Conservation (phyloP, 352 stramenopile species). For the Pythium periplocum region DNA sequence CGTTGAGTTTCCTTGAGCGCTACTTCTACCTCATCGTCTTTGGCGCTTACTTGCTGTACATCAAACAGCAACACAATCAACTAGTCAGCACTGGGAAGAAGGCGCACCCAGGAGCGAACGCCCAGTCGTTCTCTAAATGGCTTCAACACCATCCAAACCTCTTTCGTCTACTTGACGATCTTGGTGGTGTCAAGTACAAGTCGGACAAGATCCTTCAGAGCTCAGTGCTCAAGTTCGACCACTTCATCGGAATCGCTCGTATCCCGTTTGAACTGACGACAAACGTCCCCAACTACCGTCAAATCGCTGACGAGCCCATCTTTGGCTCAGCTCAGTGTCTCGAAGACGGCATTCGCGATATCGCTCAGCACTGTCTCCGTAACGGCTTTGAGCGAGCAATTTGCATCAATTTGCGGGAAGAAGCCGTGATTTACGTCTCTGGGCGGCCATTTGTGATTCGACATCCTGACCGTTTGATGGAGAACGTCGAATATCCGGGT, state of each 20-base stretch:
- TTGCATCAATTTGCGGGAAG: slow-evolving; percentile 89
- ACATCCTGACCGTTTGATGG: slow-evolving; percentile 69
- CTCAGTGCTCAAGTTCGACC: slow-evolving; percentile 86
- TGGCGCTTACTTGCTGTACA: slow-evolving; percentile 64
- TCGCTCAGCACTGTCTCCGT: slow-evolving; percentile 43
- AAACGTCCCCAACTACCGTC: slow-evolving; percentile 84
- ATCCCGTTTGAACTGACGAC: slow-evolving; percentile 59
- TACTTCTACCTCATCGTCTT: slow-evolving; percentile 90
- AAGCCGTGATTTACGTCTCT: slow-evolving; percentile 88
- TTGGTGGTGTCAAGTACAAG: slow-evolving; percentile 76
- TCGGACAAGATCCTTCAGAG: slow-evolving; percentile 77
- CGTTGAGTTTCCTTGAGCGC: slow-evolving; percentile 79
- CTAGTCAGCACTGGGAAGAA: slow-evolving; percentile 5
- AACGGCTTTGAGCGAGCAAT: slow-evolving; percentile 63
- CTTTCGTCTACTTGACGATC: slow-evolving; percentile 70
- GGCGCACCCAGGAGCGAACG: slow-evolving; percentile 15
- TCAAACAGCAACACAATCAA: slow-evolving; percentile 10
- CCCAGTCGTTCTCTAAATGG: slow-evolving; percentile 74
- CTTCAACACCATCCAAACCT: slow-evolving; percentile 65
- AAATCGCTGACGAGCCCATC: slow-evolving; percentile 72
- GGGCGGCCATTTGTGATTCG: slow-evolving; percentile 84
- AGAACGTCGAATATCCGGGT: slow-evolving; percentile 85
- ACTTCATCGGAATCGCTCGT: slow-evolving; percentile 78
- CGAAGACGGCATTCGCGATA: slow-evolving; percentile 66
- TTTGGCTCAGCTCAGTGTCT: slow-evolving; percentile 82